Evolutionary conservation across 495 filamentous ascomycete genomes (phyloP).

Genomic region (Neurospora sp.): DNA sequence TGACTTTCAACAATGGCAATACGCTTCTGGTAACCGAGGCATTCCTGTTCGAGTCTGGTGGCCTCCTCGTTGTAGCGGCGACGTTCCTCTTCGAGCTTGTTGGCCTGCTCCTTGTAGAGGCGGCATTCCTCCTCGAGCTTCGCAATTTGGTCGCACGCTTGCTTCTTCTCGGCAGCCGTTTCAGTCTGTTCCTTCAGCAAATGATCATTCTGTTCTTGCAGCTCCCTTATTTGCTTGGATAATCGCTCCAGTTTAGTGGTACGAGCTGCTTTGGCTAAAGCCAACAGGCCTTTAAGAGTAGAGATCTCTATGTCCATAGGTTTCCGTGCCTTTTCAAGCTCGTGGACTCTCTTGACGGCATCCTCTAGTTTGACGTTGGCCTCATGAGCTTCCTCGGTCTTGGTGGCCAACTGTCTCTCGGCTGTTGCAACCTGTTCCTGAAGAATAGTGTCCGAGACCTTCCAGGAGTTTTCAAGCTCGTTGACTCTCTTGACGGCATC

Average conservation of each 20-base stretch:
- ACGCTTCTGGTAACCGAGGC: neutral
- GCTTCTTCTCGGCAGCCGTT: neutral
- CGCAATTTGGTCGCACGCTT: neutral
- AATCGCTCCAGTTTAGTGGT: neutral
- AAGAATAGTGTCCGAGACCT: no score
- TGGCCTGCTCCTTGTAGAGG: neutral
- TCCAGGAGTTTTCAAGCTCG: no score
- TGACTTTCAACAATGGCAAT: neutral
- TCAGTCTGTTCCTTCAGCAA: neutral
- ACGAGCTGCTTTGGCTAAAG: neutral
- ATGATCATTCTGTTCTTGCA: neutral
- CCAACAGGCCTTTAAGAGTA: neutral
- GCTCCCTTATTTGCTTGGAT: neutral
- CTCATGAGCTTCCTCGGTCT: no score
- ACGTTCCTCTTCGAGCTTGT: neutral
- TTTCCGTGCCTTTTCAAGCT: neutral
- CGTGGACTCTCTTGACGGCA: neutral
- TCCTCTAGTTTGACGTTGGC: no score
- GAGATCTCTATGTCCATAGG: neutral
- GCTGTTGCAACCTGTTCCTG: neutral
- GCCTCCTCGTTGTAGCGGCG: neutral
- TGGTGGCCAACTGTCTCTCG: no score
- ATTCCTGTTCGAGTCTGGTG: neutral
- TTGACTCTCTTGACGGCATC: neutral
- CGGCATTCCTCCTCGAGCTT: neutral